A percentile compares a stretch with the other conserved stretches of the same genome.
These are phyloP conservation scores for Orbilia brochopaga DNA, from an alignment of 2,329 filamentous ascomycete species.

Conservation along the genomic window DNA sequence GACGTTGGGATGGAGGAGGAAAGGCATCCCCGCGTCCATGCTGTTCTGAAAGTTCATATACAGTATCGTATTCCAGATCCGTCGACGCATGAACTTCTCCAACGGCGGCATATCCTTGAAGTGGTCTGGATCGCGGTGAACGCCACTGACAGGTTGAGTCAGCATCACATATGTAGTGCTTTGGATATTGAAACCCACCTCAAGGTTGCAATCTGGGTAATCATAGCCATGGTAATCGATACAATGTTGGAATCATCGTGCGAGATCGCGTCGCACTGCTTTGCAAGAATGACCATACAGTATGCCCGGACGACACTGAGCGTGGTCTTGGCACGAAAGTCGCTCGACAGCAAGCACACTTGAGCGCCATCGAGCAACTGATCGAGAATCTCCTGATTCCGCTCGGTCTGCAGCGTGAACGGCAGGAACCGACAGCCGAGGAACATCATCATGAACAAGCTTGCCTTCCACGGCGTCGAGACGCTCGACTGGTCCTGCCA, in stretches of 20 bases:
- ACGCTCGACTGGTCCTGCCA: constrained; percentile 27
- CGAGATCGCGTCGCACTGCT: constrained; percentile 43
- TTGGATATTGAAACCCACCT: constrained; percentile 10
- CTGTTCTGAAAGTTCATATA: constrained; percentile 51
- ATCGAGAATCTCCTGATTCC: constrained; percentile 23
- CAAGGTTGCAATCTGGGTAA: constrained; percentile 46
- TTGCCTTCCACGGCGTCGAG: constrained; percentile 21
- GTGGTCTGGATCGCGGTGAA: constrained; percentile 44
- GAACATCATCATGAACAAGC: constrained; percentile 49
- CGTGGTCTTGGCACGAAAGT: constrained; percentile 28
- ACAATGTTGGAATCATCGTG: constrained; percentile 46
- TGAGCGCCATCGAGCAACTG: constrained; percentile 38
- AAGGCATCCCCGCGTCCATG: constrained; percentile 49
- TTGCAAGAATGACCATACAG: constrained; percentile 37
- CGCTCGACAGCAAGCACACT: constrained; percentile 19
- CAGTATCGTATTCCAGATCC: constrained; percentile 43
- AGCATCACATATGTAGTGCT: neutral
- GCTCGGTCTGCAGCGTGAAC: constrained; percentile 22
- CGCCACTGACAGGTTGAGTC: constrained; percentile 14
- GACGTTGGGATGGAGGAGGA: constrained; percentile 31
- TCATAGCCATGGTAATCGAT: constrained; percentile 36
- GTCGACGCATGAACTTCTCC: constrained; percentile 34
- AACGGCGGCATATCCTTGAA: constrained; percentile 43
- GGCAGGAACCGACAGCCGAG: constrained; percentile 46
- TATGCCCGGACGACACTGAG: constrained; percentile 36